Base-by-base conservation (phyloP, 2,329 filamentous ascomycete species). In the Neodidymelliopsis sp. region DNA sequence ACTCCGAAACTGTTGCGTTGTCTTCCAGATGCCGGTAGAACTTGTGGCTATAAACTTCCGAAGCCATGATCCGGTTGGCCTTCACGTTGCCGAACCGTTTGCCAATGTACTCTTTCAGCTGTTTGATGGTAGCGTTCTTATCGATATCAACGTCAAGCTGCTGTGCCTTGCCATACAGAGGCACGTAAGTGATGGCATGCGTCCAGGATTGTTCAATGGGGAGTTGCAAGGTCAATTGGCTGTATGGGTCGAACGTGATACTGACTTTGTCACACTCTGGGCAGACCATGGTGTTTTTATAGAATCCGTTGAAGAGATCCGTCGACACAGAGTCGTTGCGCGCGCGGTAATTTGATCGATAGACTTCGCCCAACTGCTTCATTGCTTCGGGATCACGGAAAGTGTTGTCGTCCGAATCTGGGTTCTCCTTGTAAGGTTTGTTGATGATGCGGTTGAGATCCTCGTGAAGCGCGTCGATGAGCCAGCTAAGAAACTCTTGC, bases 171-270 rank as follows among this genome's bases (percentile, higher is more conserved):
- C 89, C 85, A 49, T 87, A 84, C 2, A 94, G 76, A 2, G 92
- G 91, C 52, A 90, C 87, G 69, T 89, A 97, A 45, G 84, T 87
- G 59, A 97, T 78, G 1, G 81, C 80, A 57, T 88, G 87, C 49
- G 79, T 81, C 88, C 91, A 96, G 33, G 90, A 82, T 57, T 88
- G 91, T 70, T 94, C 88, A 44, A 96, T 84, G 0, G 94, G 94
- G 24, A 99, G 78, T 48, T 95, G 94, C 18, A 99, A 78, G 0
- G 94, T 97, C 50, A 99, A 77, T 58, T 95, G 94, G 72, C 91
- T 97, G 79, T 96, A 99, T 0, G 94, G 94, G 70, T 99, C 94
- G 67, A 99, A 99, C 0, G 94, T 97, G 63, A 99, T 96, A 82
- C 92, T 97, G 74, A 97, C 89, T 76, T 97, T 99, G 61, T 88